phyloP scores from a whole-genome alignment of 164 flowering plant species.

The Vitis riparia region DNA sequence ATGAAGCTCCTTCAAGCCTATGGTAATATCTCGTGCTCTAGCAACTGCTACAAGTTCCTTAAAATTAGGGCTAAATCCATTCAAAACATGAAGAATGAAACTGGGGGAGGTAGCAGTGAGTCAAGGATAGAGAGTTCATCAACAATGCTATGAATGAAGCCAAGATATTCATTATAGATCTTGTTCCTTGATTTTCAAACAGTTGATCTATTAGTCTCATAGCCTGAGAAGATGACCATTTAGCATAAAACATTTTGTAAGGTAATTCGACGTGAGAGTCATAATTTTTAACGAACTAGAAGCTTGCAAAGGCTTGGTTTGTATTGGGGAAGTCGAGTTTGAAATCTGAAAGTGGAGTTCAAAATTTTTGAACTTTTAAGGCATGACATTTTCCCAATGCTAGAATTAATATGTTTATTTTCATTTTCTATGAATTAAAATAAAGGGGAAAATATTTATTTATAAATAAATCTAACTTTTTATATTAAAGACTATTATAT shows the following conservation, averaged over 20 bases:
- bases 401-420: too few species aligned
- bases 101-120: not conserved
- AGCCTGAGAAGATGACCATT: not conserved
- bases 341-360: too few species aligned
- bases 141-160: not conserved
- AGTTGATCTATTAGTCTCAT: not conserved
- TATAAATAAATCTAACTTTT: too few species aligned
- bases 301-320: too few species aligned
- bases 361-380: too few species aligned
- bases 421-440: too few species aligned
- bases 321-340: too few species aligned
- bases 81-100: not conserved
- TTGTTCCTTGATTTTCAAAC: not conserved
- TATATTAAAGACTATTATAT: too few species aligned
- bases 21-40: not conserved
- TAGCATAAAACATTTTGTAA: not conserved
- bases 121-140: slow-evolving; percentile 3
- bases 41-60: not conserved
- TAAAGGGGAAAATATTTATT: too few species aligned
- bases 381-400: too few species aligned
- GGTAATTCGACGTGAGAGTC: not conserved
- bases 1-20: not conserved
- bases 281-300: not conserved
- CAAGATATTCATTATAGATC: not conserved
- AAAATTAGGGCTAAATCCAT: not conserved